A percentile compares a stretch with the other conserved stretches of the same genome.
Evolutionary conservation across 129 eudicot species (phyloP).

Genomic region (Pseudognaphalium luteoalbum): DNA sequence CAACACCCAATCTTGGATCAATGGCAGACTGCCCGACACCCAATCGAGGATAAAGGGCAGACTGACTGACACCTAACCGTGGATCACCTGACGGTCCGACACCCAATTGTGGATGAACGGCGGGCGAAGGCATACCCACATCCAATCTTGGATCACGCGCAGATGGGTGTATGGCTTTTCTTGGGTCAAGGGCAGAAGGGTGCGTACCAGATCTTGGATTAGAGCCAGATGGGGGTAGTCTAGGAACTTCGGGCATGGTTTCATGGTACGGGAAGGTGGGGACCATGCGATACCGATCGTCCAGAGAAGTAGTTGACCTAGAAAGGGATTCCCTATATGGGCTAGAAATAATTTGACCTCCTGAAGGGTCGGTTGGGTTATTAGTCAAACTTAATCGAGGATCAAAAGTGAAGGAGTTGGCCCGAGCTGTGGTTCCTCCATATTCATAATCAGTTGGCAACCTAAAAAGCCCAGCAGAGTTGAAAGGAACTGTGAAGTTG

Average conservation of each 20-base stretch:
- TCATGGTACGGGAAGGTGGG: conserved; percentile 49
- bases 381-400: conserved; percentile 40
- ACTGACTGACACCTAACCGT: not conserved
- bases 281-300: conserved; percentile 35
- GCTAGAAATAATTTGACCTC: conserved; percentile 26
- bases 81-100: conserved; percentile 2
- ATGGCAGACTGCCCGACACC: conserved; percentile 1
- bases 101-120: conserved; percentile 8
- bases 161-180: conserved; percentile 14
- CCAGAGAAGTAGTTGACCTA: conserved; percentile 34
- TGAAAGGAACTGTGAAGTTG: conserved; percentile 47
- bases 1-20: conserved; percentile 14
- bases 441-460: conserved; percentile 67
- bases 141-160: conserved; percentile 11
- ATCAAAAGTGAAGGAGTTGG: conserved; percentile 32
- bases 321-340: conserved; percentile 44
- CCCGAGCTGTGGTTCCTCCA: conserved; percentile 30
- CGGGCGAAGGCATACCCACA: not conserved
- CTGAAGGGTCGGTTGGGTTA: conserved; percentile 30
- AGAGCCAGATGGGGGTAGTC: conserved; percentile 14
- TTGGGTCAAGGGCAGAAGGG: conserved; percentile 24
- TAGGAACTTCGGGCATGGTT: conserved; percentile 34
- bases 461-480: conserved; percentile 64
- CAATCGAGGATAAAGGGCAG: not conserved
- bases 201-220: conserved; percentile 12